Evolutionary conservation across 2,329 filamentous ascomycete genomes (phyloP).

Genomic region (Colletotrichum kahawae): DNA sequence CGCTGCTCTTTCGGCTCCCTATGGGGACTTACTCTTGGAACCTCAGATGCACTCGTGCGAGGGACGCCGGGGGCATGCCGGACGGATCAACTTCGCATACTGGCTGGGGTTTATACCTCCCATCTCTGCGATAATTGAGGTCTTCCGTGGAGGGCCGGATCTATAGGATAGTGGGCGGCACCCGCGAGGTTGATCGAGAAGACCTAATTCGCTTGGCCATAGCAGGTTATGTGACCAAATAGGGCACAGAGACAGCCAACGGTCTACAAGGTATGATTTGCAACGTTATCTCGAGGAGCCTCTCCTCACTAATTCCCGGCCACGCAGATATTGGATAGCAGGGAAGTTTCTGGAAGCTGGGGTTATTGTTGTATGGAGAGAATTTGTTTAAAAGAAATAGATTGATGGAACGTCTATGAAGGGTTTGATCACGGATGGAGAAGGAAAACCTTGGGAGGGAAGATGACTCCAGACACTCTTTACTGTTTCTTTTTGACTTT

Average conservation of each 20-base stretch:
- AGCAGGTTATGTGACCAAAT: not conserved
- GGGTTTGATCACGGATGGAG: fast-evolving
- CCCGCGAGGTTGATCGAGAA: not conserved
- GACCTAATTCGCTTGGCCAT: not conserved
- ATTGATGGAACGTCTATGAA: not conserved
- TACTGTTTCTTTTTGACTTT: not conserved
- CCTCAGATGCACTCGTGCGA: not conserved
- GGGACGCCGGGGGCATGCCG: not conserved
- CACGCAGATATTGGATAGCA: not conserved
- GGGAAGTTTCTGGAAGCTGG: not conserved
- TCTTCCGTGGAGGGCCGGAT: not conserved
- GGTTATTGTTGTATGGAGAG: fast-evolving
- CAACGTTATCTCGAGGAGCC: fast-evolving
- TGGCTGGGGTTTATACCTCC: not conserved
- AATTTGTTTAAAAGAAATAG: not conserved
- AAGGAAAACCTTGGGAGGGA: not conserved
- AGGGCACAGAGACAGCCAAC: not conserved
- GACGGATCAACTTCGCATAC: not conserved
- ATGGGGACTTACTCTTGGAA: not conserved
- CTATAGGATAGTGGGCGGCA: fast-evolving
- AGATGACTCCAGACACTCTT: not conserved
- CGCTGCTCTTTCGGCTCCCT: not conserved
- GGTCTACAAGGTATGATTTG: not conserved
- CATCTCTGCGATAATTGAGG: not conserved
- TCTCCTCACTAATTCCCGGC: not conserved